phyloP scores from a whole-genome alignment of 495 filamentous ascomycete species.

The Penicillium bovifimosum region DNA sequence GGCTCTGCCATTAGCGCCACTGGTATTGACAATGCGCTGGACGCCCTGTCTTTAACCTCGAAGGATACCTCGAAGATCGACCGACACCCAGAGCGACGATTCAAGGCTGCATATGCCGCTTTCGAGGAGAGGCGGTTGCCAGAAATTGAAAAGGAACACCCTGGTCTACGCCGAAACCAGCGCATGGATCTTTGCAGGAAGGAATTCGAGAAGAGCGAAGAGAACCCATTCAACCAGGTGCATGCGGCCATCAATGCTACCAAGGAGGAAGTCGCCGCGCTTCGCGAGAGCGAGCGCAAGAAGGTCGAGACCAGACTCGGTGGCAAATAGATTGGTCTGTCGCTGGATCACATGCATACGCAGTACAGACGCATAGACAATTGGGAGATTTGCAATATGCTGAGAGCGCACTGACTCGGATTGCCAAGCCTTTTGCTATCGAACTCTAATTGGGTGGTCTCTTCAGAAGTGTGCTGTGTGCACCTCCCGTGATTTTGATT shows the following conservation, averaged over 20 bases:
- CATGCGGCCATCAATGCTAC: constrained; percentile 66
- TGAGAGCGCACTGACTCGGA: background rate
- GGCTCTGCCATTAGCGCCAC: constrained; percentile 61
- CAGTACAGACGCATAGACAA: background rate
- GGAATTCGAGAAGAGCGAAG: constrained; percentile 87
- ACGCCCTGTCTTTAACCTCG: constrained; percentile 65
- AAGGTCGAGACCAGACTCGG: constrained; percentile 69
- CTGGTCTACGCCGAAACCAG: constrained; percentile 73
- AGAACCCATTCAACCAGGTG: constrained; percentile 91
- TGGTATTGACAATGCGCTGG: constrained; percentile 87
- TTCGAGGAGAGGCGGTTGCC: constrained; percentile 79
- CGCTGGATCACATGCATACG: background rate
- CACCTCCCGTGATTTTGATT: background rate
- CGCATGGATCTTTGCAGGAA: constrained; percentile 71
- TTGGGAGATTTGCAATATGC: background rate
- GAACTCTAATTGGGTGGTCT: background rate
- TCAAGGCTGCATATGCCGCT: constrained; percentile 80
- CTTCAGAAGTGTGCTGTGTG: background rate
- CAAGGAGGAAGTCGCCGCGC: constrained; percentile 67
- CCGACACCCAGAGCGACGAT: constrained; percentile 76
- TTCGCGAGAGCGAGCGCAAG: constrained; percentile 60
- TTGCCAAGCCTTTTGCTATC: background rate
- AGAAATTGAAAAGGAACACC: constrained; percentile 77
- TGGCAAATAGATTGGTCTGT: constrained; percentile 19
- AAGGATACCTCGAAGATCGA: constrained; percentile 62